Evolutionary conservation across 805 yeast species (phyloP), one percentile per base, ranked within the genome.

Genomic region (Saccharomycopsis schoenii): DNA sequence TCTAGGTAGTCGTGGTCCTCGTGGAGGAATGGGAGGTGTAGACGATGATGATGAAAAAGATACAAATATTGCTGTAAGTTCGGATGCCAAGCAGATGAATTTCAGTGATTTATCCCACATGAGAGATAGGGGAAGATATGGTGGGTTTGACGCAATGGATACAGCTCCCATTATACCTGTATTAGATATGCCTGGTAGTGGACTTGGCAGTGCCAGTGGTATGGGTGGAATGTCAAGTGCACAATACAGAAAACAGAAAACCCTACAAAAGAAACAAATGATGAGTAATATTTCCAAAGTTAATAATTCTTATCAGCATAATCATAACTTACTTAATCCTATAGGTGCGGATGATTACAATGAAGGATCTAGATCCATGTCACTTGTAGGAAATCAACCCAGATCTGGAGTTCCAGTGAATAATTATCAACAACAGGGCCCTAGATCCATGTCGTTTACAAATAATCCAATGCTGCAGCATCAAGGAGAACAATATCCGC

Each of bases 101-200:
- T 84, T 85, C 64, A 83, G 81, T 64, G 92, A 88, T 67, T 74
- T 88, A 10, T 74, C 83, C 25, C 85, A 84, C 57, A 72, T 85
- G 1, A 75, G 86, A 58, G 89, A 85, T 65, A 78, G 86, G 47
- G 88, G 88, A 4, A 81, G 89, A 39, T 86, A 85, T 68, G 86
- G 85, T 2, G 74, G 79, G 19, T 74, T 77, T 57, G 63, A 73
- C 52, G 57, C 69, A 50, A 70, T 75, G 60, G 89, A 85, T 64
- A 79, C 92, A 0, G 79, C 89, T 0, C 92, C 94, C 9, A 83
- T 85, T 64, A 87, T 88, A 47, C 96, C 96, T 6, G 86, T 90
- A 0, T 60, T 88, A 2, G 75, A 81, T 4, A 58, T 88, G 2
- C 58, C 61, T 56, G 70, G 69, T 34, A 63, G 56, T 1, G 57